Evolutionary conservation across 1,284 basidiomycete species (phyloP).

Genomic region (Puccinia horiana): DNA sequence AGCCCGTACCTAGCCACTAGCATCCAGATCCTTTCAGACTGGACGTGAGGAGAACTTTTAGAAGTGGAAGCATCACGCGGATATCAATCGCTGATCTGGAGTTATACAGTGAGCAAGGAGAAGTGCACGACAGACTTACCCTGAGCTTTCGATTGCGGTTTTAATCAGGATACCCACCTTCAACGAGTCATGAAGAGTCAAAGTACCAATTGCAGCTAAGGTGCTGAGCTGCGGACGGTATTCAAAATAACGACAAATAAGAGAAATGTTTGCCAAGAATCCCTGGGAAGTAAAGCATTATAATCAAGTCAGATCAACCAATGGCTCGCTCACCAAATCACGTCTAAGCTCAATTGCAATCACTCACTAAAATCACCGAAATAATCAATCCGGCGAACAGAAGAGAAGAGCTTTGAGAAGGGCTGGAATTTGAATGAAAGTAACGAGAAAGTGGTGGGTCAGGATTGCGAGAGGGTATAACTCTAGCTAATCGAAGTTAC

Average conservation of each 20-base stretch:
- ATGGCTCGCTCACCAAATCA: not conserved
- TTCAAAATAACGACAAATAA: slow-evolving; percentile 46
- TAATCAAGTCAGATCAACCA: not conserved
- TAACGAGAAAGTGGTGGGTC: not conserved
- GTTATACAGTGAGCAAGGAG: not conserved
- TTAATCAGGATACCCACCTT: slow-evolving; percentile 32
- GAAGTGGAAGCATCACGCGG: not conserved
- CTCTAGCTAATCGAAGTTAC: not conserved
- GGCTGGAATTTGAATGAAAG: not conserved
- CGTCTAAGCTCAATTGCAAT: not conserved
- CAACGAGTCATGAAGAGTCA: slow-evolving; percentile 39
- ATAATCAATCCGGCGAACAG: slow-evolving; percentile 9
- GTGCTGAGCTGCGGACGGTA: slow-evolving; percentile 40
- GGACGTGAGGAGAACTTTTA: not conserved
- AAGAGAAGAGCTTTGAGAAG: not conserved
- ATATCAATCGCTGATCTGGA: slow-evolving; percentile 1
- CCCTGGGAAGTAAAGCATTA: not conserved
- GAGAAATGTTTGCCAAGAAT: slow-evolving; percentile 29
- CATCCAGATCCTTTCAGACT: slow-evolving; percentile 27
- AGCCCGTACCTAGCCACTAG: slow-evolving; percentile 35
- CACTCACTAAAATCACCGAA: slow-evolving; percentile 24
- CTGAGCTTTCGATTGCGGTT: not conserved
- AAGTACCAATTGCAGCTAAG: slow-evolving; percentile 30
- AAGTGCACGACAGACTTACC: not conserved
- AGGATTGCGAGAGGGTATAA: not conserved